phyloP scores from a whole-genome alignment of 2,329 filamentous ascomycete genomes.

The Talaromyces verruculosus region DNA sequence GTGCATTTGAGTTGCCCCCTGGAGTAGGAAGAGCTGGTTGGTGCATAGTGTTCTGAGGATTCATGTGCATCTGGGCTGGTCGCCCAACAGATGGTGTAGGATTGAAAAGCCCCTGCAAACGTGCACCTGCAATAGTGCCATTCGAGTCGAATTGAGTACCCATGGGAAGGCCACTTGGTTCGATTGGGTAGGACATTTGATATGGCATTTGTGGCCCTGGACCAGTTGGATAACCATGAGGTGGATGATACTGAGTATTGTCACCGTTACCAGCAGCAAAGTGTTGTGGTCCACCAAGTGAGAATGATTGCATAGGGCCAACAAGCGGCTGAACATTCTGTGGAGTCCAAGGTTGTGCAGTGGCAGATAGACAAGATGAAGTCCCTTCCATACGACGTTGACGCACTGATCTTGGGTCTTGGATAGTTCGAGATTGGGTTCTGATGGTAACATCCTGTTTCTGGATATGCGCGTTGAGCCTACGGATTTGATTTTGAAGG shows the following conservation, averaged over 20 bases:
- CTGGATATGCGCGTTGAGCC: constrained; percentile 25
- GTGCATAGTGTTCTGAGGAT: not conserved
- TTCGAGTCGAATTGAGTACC: not conserved
- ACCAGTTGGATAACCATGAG: not conserved
- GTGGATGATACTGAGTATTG: not conserved
- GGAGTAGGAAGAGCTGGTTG: not conserved
- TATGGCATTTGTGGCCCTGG: not conserved
- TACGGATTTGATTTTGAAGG: constrained; percentile 20
- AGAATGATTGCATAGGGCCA: not conserved
- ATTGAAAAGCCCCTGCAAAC: constrained; percentile 9
- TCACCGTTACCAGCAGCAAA: not conserved
- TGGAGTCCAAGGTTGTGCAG: not conserved
- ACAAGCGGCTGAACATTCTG: not conserved
- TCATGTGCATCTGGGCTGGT: not conserved
- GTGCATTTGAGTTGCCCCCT: not conserved
- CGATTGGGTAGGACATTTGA: not conserved
- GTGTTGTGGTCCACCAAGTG: not conserved
- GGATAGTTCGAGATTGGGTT: constrained; percentile 32
- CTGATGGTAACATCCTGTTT: constrained; percentile 29
- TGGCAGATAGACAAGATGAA: constrained; percentile 19
- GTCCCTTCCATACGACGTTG: constrained; percentile 10
- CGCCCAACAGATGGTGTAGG: not conserved
- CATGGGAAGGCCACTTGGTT: not conserved
- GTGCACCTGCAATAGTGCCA: constrained; percentile 1
- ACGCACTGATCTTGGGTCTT: constrained; percentile 25